A percentile compares a stretch with the other conserved stretches of the same genome.
These are phyloP conservation scores for Nicotiana sylvestris DNA, from an alignment of 257 asterid genomes.

Conservation along the genomic window DNA sequence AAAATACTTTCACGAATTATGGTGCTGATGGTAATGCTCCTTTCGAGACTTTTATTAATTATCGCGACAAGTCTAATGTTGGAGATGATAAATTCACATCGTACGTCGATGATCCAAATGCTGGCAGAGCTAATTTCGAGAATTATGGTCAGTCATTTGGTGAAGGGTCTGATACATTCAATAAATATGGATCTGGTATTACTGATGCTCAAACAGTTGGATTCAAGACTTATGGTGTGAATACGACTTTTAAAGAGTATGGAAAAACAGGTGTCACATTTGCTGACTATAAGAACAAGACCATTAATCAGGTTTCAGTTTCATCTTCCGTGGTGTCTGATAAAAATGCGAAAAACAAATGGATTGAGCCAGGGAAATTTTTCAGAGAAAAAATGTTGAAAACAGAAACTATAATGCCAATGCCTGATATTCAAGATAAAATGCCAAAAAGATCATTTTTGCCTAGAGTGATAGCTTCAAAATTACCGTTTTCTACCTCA, in stretches of 20 bases:
- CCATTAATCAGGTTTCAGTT: background rate
- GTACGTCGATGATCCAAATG: constrained; percentile 54
- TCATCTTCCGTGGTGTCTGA: constrained; percentile 15
- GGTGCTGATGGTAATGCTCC: constrained; percentile 54
- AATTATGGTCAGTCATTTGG: constrained; percentile 71
- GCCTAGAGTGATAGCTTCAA: constrained; percentile 67
- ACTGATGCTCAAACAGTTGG: constrained; percentile 22
- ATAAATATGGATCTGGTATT: constrained; percentile 57
- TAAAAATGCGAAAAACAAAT: constrained; percentile 29
- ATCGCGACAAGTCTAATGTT: constrained; percentile 68
- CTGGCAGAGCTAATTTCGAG: constrained; percentile 34
- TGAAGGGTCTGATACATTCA: constrained; percentile 70
- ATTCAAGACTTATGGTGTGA: constrained; percentile 56
- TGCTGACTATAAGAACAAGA: constrained; percentile 42
- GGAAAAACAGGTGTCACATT: constrained; percentile 40
- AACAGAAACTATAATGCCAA: constrained; percentile 56
- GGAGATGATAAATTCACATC: constrained; percentile 69
- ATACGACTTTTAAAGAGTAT: constrained; percentile 64
- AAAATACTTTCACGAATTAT: constrained; percentile 54
- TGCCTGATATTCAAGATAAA: constrained; percentile 85
- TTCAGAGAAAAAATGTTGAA: constrained; percentile 66
- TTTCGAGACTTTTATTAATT: constrained; percentile 45
- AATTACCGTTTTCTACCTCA: constrained; percentile 70
- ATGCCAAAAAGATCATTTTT: constrained; percentile 92
- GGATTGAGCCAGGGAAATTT: constrained; percentile 86